phyloP scores from a whole-genome alignment of 495 filamentous ascomycete species.

The Niebla homalea region DNA sequence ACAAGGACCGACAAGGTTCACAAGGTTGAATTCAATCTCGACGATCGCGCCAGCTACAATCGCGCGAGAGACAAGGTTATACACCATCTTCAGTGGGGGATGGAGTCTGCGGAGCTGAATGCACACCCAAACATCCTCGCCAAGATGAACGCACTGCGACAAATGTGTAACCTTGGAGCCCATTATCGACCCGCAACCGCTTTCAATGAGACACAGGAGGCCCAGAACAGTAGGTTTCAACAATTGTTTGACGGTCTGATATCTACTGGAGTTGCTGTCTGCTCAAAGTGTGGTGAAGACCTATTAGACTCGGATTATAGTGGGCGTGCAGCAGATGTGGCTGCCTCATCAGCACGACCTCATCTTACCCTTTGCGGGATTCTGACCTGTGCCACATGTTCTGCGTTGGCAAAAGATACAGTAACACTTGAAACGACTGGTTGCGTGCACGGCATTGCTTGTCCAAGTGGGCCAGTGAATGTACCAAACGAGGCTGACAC shows the following conservation, averaged over 20 bases:
- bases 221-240: constrained; percentile 37
- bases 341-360: not conserved
- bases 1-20: constrained; percentile 16
- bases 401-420: not conserved
- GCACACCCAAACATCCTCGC: constrained; percentile 25
- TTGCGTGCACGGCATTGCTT: constrained; percentile 6
- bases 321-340: not conserved
- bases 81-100: constrained; percentile 2
- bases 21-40: constrained; percentile 19
- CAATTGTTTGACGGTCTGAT: constrained; percentile 4
- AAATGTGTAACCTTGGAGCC: constrained; percentile 29
- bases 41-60: constrained; percentile 22
- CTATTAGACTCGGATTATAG: not conserved
- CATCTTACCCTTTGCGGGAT: constrained; percentile 2
- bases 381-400: constrained; percentile 3
- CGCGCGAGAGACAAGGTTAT: constrained; percentile 15
- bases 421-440: not conserved
- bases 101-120: not conserved
- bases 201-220: constrained; percentile 28
- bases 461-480: constrained; percentile 41
- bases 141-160: constrained; percentile 28
- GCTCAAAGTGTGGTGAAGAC: constrained; percentile 3
- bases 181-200: not conserved
- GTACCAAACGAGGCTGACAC: constrained; percentile 37
- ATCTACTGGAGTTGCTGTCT: constrained; percentile 6